Base-by-base conservation (phyloP, 345 rosid species). In the Euphorbia lathyris region DNA sequence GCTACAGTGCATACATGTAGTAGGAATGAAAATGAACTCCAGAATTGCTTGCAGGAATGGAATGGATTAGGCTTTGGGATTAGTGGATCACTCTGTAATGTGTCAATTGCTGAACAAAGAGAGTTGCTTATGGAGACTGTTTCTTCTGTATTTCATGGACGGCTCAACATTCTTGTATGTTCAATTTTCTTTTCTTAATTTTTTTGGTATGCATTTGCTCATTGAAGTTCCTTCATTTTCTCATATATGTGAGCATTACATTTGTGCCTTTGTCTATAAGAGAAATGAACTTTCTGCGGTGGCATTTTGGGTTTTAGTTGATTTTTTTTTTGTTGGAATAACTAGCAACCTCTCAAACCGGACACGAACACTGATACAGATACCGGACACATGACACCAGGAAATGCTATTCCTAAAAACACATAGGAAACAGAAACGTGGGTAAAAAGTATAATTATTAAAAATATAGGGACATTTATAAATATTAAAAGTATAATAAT, bases 1-100 rank as follows among this genome's bases (percentile, higher is more conserved):
- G 96, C 97, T 53, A 70, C 71, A 69, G 88, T 92, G 58, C 88
- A 90, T 72, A 88, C 92, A 3, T 92, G 96, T 69, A 82, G 86
- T 57, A 81, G 96, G 60, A 83, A 82, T 55, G 84, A 70, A 72
- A 71, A 34, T 13, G 90, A 89, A 83, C 84, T 89, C 0, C 69
- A 75, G 1, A 45, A 74, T 3, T 74, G 83, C 77, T 56, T 92
- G 73, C 50, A 73, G 32, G 87, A 82, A 5, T 90, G 86, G 93
- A 72, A n/a, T 38, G 74, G 26, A 47, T 45, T 71, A 63, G 88
- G 86, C 5, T 81, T 79, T 45, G 67, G 56, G 16, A 85, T 88
- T 58, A 73, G 75, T 26, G 97, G 93, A 42, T 84, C 92, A 3
- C 76, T 84, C 47, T 88, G 96, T 14, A 88, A 92, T 81, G 89